Base-by-base conservation (phyloP, 2,329 filamentous ascomycete species). In the Eutypa lata region DNA sequence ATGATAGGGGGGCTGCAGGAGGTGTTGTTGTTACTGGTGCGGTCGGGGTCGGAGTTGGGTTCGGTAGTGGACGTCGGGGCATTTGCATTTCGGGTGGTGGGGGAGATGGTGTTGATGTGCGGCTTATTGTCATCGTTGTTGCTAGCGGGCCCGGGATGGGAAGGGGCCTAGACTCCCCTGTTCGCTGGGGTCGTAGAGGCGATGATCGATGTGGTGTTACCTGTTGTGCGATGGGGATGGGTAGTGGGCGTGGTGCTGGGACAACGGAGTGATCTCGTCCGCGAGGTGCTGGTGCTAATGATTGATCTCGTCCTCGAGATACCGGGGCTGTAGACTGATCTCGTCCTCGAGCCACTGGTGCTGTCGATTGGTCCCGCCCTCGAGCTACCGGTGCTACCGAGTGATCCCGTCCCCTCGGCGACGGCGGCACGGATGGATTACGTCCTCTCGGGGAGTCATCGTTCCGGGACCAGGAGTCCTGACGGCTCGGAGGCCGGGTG, bases 401-500 rank as follows among this genome's bases (percentile, higher is more conserved):
- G n/a, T n/a, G n/a, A n/a, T n/a, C n/a, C n/a, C n/a, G n/a, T n/a
- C n/a, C n/a, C n/a, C n/a, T n/a, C n/a, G n/a, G n/a, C n/a, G n/a
- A n/a, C n/a, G n/a, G n/a, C n/a, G n/a, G n/a, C n/a, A n/a, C n/a
- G n/a, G n/a, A n/a, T n/a, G n/a, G n/a, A n/a, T n/a, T n/a, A n/a
- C n/a, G n/a, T n/a, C n/a, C n/a, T n/a, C n/a, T n/a, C n/a, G n/a
- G n/a, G n/a, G n/a, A n/a, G n/a, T n/a, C n/a, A n/a, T 90, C 86
- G 58, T 86, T 81, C 51, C 73, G 71, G 57, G 82, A 70, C 83
- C 84, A 89, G 57, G 88, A 79, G 68, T 89, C 72, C 67, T 86
- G 74, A 64, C 86, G 71, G 71, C 81, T 71, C 65, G 81, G 74
- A 7, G 75, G 63, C 4, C 74, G 69, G 58, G 73, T 78, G 56